Base-by-base conservation (phyloP, 2,329 filamentous ascomycete species). In the Juglanconis sp. region DNA sequence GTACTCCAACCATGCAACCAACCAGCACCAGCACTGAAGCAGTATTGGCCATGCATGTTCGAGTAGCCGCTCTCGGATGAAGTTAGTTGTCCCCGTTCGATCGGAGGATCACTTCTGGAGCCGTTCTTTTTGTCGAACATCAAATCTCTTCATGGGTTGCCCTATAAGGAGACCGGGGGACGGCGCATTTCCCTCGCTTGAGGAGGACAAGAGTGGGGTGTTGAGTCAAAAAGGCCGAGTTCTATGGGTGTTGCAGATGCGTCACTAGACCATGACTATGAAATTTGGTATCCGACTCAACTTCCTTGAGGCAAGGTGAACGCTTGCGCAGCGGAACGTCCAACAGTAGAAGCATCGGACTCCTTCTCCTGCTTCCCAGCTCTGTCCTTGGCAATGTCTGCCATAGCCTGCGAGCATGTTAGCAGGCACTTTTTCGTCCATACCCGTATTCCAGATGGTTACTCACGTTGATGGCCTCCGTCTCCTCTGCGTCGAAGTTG, bases 341-440 rank as follows among this genome's bases (percentile, higher is more conserved):
- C 61, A 6, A 63, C 57, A 31, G 54, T 60, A 15, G 57, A 63
- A 46, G 54, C 57, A 24, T 63, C 50, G 10, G 53, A 57, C 35
- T 60, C 61, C n/a, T 63, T 63, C 30, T 59, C 53, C 10, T 91
- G 72, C 73, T 92, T 96, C 36, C 74, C 72, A 1, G 88, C 91
- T 53, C 93, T 84, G 69, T 96, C 91, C 55, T 85, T 83, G 35
- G 93, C 93, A 70, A 97, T 97, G 68, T 92, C 90, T 69, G 91
- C 92, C 91, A 97, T 96, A 46, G 93, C 92, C 89, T 92, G 59
- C 34, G 48, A 24, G 31, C 30, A 24, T 9, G 47, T 69, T 60
- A 70, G 66, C 59, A 64, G 49, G 54, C 38, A 54, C 53, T 5
- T 38, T 50, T 6, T 32, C 7, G 7, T 24, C 62, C 61, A 50